These are phyloP conservation scores for Penicillium dipodomyicola DNA, from an alignment of 495 filamentous ascomycete species.

Conservation along the genomic window DNA sequence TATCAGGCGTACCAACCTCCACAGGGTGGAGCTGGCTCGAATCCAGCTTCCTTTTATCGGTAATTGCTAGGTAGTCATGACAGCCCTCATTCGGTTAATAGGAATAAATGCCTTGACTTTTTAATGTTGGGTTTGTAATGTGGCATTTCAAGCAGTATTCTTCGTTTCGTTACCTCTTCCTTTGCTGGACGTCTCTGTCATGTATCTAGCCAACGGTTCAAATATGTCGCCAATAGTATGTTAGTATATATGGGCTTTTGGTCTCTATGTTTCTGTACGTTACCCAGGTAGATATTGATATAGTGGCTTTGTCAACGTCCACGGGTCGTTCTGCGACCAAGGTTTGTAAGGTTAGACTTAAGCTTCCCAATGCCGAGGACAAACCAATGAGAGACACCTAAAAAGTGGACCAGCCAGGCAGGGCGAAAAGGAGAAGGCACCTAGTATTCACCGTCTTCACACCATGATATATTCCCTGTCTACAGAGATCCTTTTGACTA, in stretches of 20 bases:
- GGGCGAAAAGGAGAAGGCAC: neutral
- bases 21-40: conserved; percentile 34
- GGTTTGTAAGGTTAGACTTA: no score
- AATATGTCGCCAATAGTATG: neutral
- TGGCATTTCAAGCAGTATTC: neutral
- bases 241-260: conserved; percentile 10
- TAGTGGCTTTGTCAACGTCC: neutral
- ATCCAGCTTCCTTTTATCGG: conserved; percentile 47
- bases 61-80: conserved; percentile 16
- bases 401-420: neutral
- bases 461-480: conserved; percentile 1
- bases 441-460: neutral
- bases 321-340: neutral
- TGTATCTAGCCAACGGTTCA: conserved; percentile 14
- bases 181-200: conserved; percentile 16
- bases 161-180: neutral
- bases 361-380: no score
- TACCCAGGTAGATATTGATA: no score
- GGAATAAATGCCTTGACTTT: neutral
- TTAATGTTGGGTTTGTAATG: conserved; percentile 4
- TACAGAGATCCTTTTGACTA: neutral
- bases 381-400: neutral
- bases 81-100: neutral
- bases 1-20: conserved; percentile 56
- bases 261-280: neutral